Evolutionary conservation across 108 stramenopile genomes (phyloP).

Genomic region (Mayamaea pseudoterrestris): DNA sequence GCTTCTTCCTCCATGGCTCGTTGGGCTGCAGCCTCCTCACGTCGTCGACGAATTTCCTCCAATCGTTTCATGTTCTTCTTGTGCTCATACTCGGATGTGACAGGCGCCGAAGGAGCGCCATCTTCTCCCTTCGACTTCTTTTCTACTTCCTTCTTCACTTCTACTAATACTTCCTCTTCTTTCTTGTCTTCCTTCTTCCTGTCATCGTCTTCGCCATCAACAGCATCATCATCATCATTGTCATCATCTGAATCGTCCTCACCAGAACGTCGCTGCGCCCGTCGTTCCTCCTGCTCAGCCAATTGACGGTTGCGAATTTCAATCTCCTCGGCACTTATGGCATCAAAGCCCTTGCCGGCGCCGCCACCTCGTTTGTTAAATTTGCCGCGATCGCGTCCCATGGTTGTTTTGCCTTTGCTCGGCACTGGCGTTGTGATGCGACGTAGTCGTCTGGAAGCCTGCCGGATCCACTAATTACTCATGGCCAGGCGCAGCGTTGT

Average conservation of each 20-base stretch:
- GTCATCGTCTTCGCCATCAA: conserved; percentile 22
- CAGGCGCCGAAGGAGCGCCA: neutral
- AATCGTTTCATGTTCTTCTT: conserved; percentile 77
- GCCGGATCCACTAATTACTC: too few species aligned
- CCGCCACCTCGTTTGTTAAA: conserved; percentile 78
- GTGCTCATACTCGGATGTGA: conserved; percentile 70
- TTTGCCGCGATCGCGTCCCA: conserved; percentile 63
- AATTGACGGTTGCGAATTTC: conserved; percentile 70
- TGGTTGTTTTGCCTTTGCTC: neutral
- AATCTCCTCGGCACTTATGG: conserved; percentile 75
- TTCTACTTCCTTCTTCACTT: conserved; percentile 38
- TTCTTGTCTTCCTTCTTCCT: conserved; percentile 28
- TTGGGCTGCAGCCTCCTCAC: conserved; percentile 49
- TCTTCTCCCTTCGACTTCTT: conserved; percentile 29
- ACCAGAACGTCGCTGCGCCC: conserved; percentile 58
- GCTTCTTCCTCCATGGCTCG: conserved; percentile 44
- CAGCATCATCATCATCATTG: conserved; percentile 32
- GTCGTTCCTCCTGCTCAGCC: conserved; percentile 64
- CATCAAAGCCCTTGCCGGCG: conserved; percentile 60
- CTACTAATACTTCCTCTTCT: conserved; percentile 17
- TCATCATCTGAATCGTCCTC: conserved; percentile 44
- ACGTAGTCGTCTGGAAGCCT: neutral
- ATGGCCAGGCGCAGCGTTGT: too few species aligned
- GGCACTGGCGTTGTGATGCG: neutral
- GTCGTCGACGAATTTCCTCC: conserved; percentile 60